Base-by-base conservation (phyloP, 2,329 filamentous ascomycete species). In the Whalleya microplaca region DNA sequence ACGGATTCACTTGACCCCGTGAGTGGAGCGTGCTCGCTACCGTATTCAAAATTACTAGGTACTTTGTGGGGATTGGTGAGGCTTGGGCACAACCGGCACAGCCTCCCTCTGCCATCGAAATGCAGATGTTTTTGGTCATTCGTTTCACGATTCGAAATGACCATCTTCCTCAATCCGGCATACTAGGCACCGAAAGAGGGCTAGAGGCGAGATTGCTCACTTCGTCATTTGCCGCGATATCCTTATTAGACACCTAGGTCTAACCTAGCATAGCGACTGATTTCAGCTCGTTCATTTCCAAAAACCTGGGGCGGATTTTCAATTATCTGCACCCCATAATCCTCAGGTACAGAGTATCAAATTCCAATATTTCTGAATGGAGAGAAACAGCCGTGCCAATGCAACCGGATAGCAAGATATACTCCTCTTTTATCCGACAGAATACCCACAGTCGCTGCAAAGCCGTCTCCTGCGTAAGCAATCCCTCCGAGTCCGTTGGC, bases 361-460 rank as follows among this genome's bases (percentile, higher is more conserved):
- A n/a, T n/a, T 27, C 23, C 37, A 51, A 41, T 27, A 51, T 58
- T n/a, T n/a, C 54, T 58, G 10, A 48, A 62, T 56, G 50, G 53
- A 59, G 48, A 51, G 49, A 49, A 61, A 29, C 46, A 54, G 41
- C 48, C 46, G 50, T 40, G 53, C 41, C 43, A 47, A 47, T 59
- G 51, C 55, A 21, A 59, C 51, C 47, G 53, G 50, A 47, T 41
- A 53, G 21, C 37, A 52, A 57, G 59, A 64, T 65, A 53, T 48
- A 53, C 61, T 56, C 48, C 51, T 58, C 47, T 66, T n/a, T 66
- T 64, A 65, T 54, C 64, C 63, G 64, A 56, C 54, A 45, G 51
- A 61, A 58, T 64, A 61, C 58, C 64, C 62, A 65, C 59, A 55
- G 58, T 45, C 60, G 58, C 51, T 61, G 62, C 60, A 61, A 21